phyloP scores from a whole-genome alignment of 2,329 filamentous ascomycete genomes.

The Albifimbria verrucaria region DNA sequence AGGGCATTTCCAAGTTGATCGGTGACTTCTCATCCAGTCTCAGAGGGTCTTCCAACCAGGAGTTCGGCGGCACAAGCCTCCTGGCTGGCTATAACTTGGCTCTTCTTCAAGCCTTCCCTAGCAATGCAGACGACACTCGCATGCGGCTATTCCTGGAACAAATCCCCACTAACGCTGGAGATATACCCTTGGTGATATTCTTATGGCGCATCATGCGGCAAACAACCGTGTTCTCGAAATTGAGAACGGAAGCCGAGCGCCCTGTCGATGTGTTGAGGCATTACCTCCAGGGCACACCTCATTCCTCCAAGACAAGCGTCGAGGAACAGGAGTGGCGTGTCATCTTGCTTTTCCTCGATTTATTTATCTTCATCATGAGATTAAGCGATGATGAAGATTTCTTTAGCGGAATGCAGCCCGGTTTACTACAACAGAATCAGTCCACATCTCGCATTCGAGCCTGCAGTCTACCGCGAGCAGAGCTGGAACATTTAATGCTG shows the following conservation, averaged over 20 bases:
- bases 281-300: constrained; percentile 27
- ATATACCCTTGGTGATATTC: constrained; percentile 59
- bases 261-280: constrained; percentile 25
- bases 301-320: constrained; percentile 11
- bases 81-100: constrained; percentile 85
- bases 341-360: constrained; percentile 84
- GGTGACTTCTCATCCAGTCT: constrained; percentile 29
- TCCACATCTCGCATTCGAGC: constrained; percentile 48
- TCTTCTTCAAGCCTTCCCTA: constrained; percentile 79
- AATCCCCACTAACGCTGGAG: constrained; percentile 44
- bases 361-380: constrained; percentile 89
- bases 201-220: constrained; percentile 68
- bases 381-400: constrained; percentile 98
- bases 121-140: constrained; percentile 79
- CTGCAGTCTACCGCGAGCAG: constrained; percentile 66
- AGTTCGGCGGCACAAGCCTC: constrained; percentile 51
- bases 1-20: constrained; percentile 58
- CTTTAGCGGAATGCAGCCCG: constrained; percentile 56
- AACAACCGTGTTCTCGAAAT: constrained; percentile 36
- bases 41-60: constrained; percentile 24
- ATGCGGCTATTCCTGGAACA: constrained; percentile 79
- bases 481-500: constrained; percentile 70
- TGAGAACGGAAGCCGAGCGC: constrained; percentile 24
- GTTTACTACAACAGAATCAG: constrained; percentile 31
- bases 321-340: constrained; percentile 73